Evolutionary conservation across 2,329 filamentous ascomycete species (phyloP), one percentile per base, ranked within the genome.

Genomic region (Escovopsis sp.): DNA sequence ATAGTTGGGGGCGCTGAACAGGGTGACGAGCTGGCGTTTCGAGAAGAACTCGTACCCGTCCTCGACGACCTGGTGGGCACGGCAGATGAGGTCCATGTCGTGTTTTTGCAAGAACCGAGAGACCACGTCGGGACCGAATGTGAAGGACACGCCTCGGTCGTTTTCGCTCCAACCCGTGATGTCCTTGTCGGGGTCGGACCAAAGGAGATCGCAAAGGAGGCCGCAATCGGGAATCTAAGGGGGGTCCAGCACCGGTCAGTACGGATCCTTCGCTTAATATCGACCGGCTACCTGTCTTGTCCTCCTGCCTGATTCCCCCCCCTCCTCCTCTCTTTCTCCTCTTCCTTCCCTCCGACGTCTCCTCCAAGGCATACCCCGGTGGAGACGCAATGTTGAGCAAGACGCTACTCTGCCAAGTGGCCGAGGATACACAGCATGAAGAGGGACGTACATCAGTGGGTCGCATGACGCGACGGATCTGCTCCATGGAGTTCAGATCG

Each of bases 11-110:
- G 90, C 90, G 43, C 86, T 94, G 56, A 98, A 98, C 1, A 98
- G 88, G 2, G 90, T 98, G 31, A 98, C 90, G 40, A 98, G 60
- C 31, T 94, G 81, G 39, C 90, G 72, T 55, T 98, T 90, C 42
- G 83, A 93, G 58, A 96, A 98, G 58, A 98, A 98, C 52, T 98
- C 90, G 58, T 98, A 98, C 10, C 90, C 90, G 54, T 98, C 90
- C 57, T 98, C 90, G 16, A 98, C 90, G 35, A 98, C 90, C 90
- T 96, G 96, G 61, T 98, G 90, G 33, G 90, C 90, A 45, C 90
- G 79, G 55, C 90, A 98, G 35, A 98, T 88, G 34, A 98, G 65
- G 56, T 98, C 90, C 54, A 98, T 96, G 58, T 98, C 90, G 54
- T 98, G 90, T 60, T 96, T 96, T 33, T 88, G 88, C 53, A 98